Evolutionary conservation across 306 rosid genomes (phyloP).

Genomic region (Canavalia ensiformis): DNA sequence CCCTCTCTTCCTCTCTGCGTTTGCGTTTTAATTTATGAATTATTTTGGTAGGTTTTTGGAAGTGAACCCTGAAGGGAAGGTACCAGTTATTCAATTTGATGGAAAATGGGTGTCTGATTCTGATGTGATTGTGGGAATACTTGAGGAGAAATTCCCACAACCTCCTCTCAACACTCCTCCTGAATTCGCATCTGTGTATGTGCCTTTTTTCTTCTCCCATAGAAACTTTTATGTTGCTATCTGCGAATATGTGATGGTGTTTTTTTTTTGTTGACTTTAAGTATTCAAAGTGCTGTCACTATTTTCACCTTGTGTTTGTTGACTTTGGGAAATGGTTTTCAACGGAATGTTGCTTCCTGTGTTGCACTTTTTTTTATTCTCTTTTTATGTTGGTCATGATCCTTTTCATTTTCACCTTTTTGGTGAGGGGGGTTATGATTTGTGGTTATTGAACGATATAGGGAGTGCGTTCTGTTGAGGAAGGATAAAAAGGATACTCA

Average conservation of each 20-base stretch:
- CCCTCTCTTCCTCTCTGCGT: not conserved
- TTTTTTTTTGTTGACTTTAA: not conserved
- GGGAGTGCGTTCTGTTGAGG: not conserved
- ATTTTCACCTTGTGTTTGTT: not conserved
- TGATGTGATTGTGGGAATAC: conserved; percentile 76
- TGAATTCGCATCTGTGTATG: conserved; percentile 78
- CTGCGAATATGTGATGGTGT: not conserved
- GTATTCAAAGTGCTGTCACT: conserved; percentile 3
- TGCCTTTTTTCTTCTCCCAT: conserved; percentile 5
- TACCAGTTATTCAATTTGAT: conserved; percentile 77
- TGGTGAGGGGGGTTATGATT: not conserved
- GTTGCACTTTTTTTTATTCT: not conserved
- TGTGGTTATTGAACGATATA: not conserved
- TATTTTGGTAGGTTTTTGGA: conserved; percentile 65
- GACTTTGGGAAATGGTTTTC: conserved; percentile 8
- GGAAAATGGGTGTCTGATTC: conserved; percentile 93
- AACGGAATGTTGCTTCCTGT: not conserved
- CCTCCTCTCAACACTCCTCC: conserved; percentile 72
- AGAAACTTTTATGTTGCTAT: not conserved
- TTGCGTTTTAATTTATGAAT: not conserved
- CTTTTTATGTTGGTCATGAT: not conserved
- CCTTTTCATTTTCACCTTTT: not conserved
- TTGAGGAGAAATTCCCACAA: conserved; percentile 80
- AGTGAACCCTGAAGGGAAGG: conserved; percentile 88
- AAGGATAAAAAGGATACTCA: not conserved